Conservation (phyloP, 2,329 filamentous ascomycete species). For the Fusarium miscanthi region DNA sequence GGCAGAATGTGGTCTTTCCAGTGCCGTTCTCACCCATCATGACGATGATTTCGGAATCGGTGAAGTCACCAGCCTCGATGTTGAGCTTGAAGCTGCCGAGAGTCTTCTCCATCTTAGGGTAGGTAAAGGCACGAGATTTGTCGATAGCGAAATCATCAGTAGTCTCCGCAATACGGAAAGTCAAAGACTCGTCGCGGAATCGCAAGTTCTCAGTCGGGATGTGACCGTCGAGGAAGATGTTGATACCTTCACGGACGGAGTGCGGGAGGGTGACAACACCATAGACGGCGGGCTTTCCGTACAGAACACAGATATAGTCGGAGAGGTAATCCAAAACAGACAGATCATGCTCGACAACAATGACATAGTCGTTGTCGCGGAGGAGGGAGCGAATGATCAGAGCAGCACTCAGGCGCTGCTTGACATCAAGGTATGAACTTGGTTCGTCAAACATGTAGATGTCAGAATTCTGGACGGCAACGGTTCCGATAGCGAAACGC, state of each 20-base stretch:
- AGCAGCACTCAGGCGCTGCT: slow-evolving; percentile 94
- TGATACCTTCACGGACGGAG: slow-evolving; percentile 98
- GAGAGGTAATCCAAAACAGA: slow-evolving; percentile 98
- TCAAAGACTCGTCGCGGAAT: slow-evolving; percentile 96
- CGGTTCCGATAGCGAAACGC: slow-evolving; percentile 95
- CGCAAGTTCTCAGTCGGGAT: slow-evolving; percentile 98
- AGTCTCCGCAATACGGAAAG: slow-evolving; percentile 92
- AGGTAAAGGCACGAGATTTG: slow-evolving; percentile 85
- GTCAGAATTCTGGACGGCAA: slow-evolving; percentile 95
- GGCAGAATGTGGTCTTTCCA: slow-evolving; percentile 99
- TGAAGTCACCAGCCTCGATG: slow-evolving; percentile 87
- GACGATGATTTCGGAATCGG: slow-evolving; percentile 97
- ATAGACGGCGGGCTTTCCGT: slow-evolving; percentile 94
- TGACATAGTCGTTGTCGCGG: slow-evolving; percentile 91
- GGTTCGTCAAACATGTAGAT: slow-evolving; percentile 99
- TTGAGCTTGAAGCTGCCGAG: slow-evolving; percentile 87
- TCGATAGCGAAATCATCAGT: slow-evolving; percentile 89
- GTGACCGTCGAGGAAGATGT: slow-evolving; percentile 98
- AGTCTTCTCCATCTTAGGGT: slow-evolving; percentile 93
- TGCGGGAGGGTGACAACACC: slow-evolving; percentile 96
- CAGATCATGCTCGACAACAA: slow-evolving; percentile 99
- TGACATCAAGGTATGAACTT: slow-evolving; percentile 98
- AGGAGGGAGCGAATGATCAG: slow-evolving; percentile 92
- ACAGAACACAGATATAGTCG: slow-evolving; percentile 97
- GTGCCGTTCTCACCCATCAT: slow-evolving; percentile 99